Base-by-base conservation (phyloP, 2,329 filamentous ascomycete genomes). In the Xylariales sp. region DNA sequence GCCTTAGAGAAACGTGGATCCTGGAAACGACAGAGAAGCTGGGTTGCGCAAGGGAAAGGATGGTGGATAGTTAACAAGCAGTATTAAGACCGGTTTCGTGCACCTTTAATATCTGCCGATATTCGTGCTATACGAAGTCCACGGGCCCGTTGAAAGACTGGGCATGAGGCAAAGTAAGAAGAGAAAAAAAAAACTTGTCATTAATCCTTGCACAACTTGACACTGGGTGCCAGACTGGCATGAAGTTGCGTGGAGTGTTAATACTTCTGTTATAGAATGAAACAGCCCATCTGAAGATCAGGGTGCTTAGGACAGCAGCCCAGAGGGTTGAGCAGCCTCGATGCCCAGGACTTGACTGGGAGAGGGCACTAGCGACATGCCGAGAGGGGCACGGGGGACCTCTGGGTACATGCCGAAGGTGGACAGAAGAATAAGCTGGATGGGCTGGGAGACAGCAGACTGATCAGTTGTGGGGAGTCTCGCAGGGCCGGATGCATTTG, bases 251-350 rank as follows among this genome's bases (percentile, higher is more conserved):
- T 25, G 36, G 21, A 27, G 35, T 33, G 30, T 34, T 39, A 39
- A 34, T 33, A 32, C 21, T 33, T 36, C 35, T 39, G 40, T 32
- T 42, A 39, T 39, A 40, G 37, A 34, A 30, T 43, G 41, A 43
- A 43, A 43, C 41, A 30, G 30, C 33, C 41, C 33, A 39, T 21
- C 32, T 34, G 41, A 33, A 34, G 41, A 43, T 43, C 41, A 43
- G 41, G 41, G 33, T 30, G 31, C 31, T 19, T 11, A 15, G 8
- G 29, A 14, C 13, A 6, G 8, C 13, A 10, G 17, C 15, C 6
- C 2, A 33, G n/a, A 33, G n/a, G 8, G 6, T 11, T 19, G 17
- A 14, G n/a, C n/a, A n/a, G n/a, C n/a, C n/a, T n/a, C n/a, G n/a
- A n/a, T n/a, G 8, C 17, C 17, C 11, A 29, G 24, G 24, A 37